Evolutionary conservation across 75 land plant species (phyloP), one percentile per base, ranked within the genome.

Genomic region (Chamaecyparis obtusa): DNA sequence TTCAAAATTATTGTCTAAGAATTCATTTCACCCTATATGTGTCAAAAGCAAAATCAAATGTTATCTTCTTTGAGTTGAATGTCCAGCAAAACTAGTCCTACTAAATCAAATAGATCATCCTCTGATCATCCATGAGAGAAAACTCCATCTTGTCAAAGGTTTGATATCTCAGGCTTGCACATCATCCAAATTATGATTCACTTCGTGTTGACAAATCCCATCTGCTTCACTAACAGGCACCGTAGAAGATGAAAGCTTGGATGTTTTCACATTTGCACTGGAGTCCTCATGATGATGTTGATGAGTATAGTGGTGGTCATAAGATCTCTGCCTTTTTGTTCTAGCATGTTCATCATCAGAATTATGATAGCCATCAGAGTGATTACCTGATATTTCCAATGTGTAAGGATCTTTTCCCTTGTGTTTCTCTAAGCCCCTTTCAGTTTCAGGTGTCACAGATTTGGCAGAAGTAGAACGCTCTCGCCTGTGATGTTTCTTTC

Each of bases 201-300:
- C 84, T 49, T 83, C 84, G 2, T 49, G 33, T 32, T 48, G 84
- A 43, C 49, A 35, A 43, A 15, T 83, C 30, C 56, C 30, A 32
- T 51, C 84, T 9, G 13, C 56, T 48, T 83, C 84, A 46, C 33
- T 49, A 48, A 46, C 49, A 83, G 84, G 84, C 21, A 48, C 36
- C 6, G 36, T 56, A 48, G 84, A 83, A 83, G 56, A 46, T 30
- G 84, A 83, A 30, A 14, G 84, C 57, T 51, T 83, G 32, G 51
- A 24, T 64, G 69, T 64, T 64, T 24, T 64, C 69, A 7, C 86
- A 39, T 87, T 83, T 17, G 44, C 86, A 87, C 57, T 49, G 32
- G 86, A 27, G 43, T 84, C 60, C 27, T 88, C 88, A 15, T 85
- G 83, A 69, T 89, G 90, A 48, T 91, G 84, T 43, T 88, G 90